These are phyloP conservation scores for Acanthamoeba healyi DNA, from an alignment of 208 protist genomes.

Conservation along the genomic window DNA sequence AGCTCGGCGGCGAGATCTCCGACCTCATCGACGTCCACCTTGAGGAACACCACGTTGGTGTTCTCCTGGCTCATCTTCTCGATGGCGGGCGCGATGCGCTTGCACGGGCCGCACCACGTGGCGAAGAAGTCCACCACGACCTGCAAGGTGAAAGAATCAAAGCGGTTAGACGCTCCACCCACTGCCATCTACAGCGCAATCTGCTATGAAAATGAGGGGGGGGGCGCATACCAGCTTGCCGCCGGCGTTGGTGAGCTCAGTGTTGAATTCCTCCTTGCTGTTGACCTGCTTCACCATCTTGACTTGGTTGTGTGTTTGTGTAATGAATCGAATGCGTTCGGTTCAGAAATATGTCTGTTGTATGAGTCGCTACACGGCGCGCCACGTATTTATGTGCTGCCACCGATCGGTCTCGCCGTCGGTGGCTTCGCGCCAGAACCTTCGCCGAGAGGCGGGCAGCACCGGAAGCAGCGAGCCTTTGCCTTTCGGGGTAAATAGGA, in stretches of 20 bases:
- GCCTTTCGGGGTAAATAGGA: not conserved
- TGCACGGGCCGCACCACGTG: constrained; percentile 83
- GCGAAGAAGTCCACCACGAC: constrained; percentile 84
- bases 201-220: not conserved
- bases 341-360: not conserved
- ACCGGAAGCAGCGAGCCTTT: not conserved
- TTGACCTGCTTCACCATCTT: constrained; percentile 77
- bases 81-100: constrained; percentile 77
- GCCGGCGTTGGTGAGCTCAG: constrained; percentile 62
- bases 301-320: not conserved
- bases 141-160: not conserved
- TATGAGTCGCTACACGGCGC: not conserved
- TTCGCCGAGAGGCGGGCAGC: not conserved
- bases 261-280: constrained; percentile 72
- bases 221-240: constrained; percentile 58
- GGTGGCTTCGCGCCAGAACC: not conserved
- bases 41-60: constrained; percentile 81
- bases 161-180: not conserved
- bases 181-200: not conserved
- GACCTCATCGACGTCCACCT: constrained; percentile 84
- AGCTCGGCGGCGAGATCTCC: constrained; percentile 28
- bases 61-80: constrained; percentile 67
- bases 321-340: no score
- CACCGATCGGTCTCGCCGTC: not conserved
- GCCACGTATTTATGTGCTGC: not conserved